phyloP scores from a whole-genome alignment of 1,139 yeast genomes.

The Taphrina wiesneri region DNA sequence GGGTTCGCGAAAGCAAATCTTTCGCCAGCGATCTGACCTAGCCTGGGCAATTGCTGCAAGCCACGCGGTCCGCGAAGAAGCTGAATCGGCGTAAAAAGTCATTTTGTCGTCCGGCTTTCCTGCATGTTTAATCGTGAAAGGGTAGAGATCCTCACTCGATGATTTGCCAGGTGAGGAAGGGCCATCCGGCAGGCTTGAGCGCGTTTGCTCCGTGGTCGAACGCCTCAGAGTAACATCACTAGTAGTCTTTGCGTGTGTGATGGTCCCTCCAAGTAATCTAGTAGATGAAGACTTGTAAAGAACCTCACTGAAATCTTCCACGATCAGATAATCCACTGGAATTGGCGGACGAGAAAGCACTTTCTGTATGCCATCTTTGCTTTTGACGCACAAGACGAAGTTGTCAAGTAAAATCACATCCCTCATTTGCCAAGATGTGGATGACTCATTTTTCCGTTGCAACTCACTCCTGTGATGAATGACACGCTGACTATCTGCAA shows the following conservation, averaged over 20 bases:
- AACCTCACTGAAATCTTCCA: slow-evolving; percentile 46
- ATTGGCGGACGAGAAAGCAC: slow-evolving; percentile 44
- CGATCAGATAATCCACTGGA: slow-evolving; percentile 48
- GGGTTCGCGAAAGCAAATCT: slow-evolving; percentile 51
- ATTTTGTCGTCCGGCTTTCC: slow-evolving; percentile 56
- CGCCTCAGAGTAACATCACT: not conserved
- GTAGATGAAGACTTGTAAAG: slow-evolving; percentile 41
- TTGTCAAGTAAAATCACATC: slow-evolving; percentile 72
- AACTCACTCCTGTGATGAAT: slow-evolving; percentile 57
- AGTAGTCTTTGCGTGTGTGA: slow-evolving; percentile 15
- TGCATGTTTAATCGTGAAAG: slow-evolving; percentile 54
- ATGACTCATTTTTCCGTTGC: slow-evolving; percentile 62
- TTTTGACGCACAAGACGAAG: slow-evolving; percentile 66
- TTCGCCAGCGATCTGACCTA: slow-evolving; percentile 52
- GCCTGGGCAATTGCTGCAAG: slow-evolving; percentile 57
- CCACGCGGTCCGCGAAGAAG: slow-evolving; percentile 64
- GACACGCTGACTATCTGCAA: slow-evolving; percentile 59
- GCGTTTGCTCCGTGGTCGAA: not conserved
- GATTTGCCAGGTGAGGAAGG: not conserved
- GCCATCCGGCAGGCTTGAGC: not conserved
- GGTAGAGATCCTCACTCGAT: slow-evolving; percentile 46
- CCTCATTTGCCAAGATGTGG: slow-evolving; percentile 51
- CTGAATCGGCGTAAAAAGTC: slow-evolving; percentile 59
- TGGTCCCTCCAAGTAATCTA: slow-evolving; percentile 19
- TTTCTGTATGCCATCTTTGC: slow-evolving; percentile 41